Conservation (phyloP, 2,329 filamentous ascomycete species). For the Onygenales sp. region DNA sequence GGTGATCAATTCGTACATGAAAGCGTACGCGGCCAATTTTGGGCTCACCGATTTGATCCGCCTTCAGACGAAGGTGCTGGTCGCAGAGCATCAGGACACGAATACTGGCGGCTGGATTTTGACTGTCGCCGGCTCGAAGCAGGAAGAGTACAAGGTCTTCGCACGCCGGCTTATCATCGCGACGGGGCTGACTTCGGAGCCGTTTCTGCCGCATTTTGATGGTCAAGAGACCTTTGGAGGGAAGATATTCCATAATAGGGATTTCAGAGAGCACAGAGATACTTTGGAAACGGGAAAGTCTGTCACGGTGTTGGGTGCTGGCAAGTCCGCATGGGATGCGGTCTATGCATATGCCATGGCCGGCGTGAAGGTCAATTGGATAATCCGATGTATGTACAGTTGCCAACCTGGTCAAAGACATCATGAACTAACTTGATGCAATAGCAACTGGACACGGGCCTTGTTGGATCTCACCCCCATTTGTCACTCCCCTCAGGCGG, state of each 20-base stretch:
- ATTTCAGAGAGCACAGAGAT: constrained; percentile 37
- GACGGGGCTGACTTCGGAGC: constrained; percentile 50
- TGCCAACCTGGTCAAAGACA: not conserved
- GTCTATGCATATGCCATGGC: constrained; percentile 45
- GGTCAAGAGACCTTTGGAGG: constrained; percentile 42
- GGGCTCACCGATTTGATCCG: constrained; percentile 39
- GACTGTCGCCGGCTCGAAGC: constrained; percentile 11
- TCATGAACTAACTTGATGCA: not conserved
- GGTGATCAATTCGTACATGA: constrained; percentile 48
- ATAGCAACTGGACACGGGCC: constrained; percentile 48
- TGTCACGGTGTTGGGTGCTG: constrained; percentile 49
- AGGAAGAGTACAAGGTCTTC: constrained; percentile 13
- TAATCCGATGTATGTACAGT: constrained; percentile 38
- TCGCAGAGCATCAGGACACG: constrained; percentile 29
- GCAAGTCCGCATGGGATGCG: constrained; percentile 52
- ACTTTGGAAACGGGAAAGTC: constrained; percentile 26
- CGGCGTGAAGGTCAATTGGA: constrained; percentile 46
- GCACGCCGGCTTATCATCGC: constrained; percentile 49
- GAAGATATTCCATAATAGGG: constrained; percentile 49
- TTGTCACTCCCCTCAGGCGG: constrained; percentile 58
- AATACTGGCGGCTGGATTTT: constrained; percentile 21
- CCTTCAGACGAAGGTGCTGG: constrained; percentile 40
- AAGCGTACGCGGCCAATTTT: constrained; percentile 45
- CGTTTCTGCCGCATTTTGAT: constrained; percentile 44
- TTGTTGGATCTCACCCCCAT: constrained; percentile 48